Evolutionary conservation across 2,329 filamentous ascomycete species (phyloP), one percentile per base, ranked within the genome.

Genomic region (Lithohypha guttulata): DNA sequence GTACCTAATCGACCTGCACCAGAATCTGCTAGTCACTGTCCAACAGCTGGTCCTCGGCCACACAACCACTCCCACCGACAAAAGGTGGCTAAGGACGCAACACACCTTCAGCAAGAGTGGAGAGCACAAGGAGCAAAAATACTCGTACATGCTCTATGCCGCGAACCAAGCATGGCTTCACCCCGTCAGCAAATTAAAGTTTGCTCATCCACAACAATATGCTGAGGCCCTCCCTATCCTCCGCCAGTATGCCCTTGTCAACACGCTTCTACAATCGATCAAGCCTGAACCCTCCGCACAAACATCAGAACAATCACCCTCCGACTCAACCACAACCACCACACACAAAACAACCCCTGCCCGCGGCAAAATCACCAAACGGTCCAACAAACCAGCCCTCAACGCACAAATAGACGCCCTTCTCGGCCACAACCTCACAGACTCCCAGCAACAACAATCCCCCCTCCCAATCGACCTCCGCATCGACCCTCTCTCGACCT

Each of bases 361-460:
- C 14, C n/a, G 39, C 28, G 42, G 25, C 19, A 42, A 50, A n/a
- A 64, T 71, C 47, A 62, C 72, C 38, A 52, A 58, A 18, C 56
- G 62, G 26, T 52, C 56, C 3, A 57, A 55, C 14, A 53, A 60
- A 11, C 63, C 65, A 1, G 79, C 82, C 53, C 71, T 77, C 42
- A 61, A 68, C 14, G 67, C 65, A 9, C 66, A 89, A 13, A 64
- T 64, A 17, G 46, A 48, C 39, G 9, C 22, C 35, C 8, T 41
- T 23, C 22, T 34, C 23, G n/a, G 38, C n/a, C n/a, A n/a, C n/a
- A n/a, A n/a, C n/a, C n/a, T n/a, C n/a, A n/a, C n/a, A n/a, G n/a
- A n/a, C n/a, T n/a, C n/a, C n/a, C n/a, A n/a, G n/a, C n/a, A n/a
- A n/a, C n/a, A n/a, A n/a, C n/a, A n/a, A n/a, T n/a, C n/a, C n/a